Conservation (phyloP, 2,329 filamentous ascomycete species). For the Diaporthe batatas region DNA sequence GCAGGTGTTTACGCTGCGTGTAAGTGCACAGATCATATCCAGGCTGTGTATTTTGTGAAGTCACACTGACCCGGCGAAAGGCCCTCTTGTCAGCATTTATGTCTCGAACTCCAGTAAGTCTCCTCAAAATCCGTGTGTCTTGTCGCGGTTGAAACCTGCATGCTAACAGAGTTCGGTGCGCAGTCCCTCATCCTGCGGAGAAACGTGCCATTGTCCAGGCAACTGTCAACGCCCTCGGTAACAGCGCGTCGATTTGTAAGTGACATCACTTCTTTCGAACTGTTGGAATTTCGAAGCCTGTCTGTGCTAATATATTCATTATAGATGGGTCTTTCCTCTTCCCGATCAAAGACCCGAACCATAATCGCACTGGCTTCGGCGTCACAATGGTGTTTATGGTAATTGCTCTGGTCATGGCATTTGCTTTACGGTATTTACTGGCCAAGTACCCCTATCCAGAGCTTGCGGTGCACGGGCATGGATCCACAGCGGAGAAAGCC, state of each 20-base stretch:
- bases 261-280: background rate
- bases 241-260: constrained; percentile 36
- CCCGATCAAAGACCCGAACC: constrained; percentile 22
- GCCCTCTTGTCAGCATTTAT: constrained; percentile 37
- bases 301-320: background rate
- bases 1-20: constrained; percentile 37
- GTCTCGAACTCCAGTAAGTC: constrained; percentile 35
- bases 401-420: constrained; percentile 23
- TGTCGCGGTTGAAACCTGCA: background rate
- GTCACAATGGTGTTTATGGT: constrained; percentile 36
- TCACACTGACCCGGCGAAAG: background rate
- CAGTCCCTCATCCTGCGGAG: constrained; percentile 33
- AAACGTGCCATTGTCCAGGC: constrained; percentile 36
- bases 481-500: background rate
- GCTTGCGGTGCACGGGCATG: constrained; percentile 18
- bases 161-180: background rate
- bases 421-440: constrained; percentile 20
- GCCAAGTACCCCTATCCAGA: constrained; percentile 35
- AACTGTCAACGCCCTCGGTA: constrained; percentile 34
- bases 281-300: background rate
- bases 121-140: background rate
- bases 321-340: constrained; percentile 36
- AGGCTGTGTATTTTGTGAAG: background rate
- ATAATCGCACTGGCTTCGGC: constrained; percentile 31
- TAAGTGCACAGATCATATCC: background rate